phyloP scores from a whole-genome alignment of 768 basidiomycete genomes.

The Mycena latifolia region DNA sequence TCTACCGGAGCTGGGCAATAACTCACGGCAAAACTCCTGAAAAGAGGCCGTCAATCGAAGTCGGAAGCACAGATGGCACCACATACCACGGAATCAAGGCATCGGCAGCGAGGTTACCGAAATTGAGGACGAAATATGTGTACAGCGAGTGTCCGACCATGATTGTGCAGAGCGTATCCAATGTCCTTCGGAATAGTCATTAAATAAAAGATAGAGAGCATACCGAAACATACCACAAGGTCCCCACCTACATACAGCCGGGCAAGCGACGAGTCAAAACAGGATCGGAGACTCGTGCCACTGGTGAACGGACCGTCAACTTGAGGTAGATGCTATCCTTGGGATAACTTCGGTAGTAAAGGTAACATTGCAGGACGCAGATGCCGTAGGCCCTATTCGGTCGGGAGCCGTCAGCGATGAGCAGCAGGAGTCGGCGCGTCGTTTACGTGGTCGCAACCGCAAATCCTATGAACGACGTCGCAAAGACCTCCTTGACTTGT shows the following conservation, averaged over 20 bases:
- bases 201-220: background rate
- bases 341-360: slow-evolving; percentile 24
- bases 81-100: slow-evolving; percentile 22
- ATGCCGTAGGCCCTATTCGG: slow-evolving; percentile 24
- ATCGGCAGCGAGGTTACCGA: slow-evolving; percentile 24
- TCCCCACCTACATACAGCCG: too few relatives aligned
- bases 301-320: slow-evolving; percentile 9
- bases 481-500: slow-evolving; percentile 27
- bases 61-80: background rate
- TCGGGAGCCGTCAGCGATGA: background rate
- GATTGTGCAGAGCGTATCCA: slow-evolving; percentile 25
- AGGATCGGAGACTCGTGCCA: background rate
- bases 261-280: background rate
- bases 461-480: slow-evolving; percentile 27
- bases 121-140: slow-evolving; percentile 28
- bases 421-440: background rate
- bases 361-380: slow-evolving; percentile 14
- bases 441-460: slow-evolving; percentile 24
- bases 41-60: background rate
- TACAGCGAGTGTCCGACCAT: slow-evolving; percentile 29
- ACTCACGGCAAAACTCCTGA: slow-evolving; percentile 32
- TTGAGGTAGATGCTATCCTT: slow-evolving; percentile 19
- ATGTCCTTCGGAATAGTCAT: slow-evolving; percentile 1
- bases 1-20: background rate
- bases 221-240: slow-evolving; percentile 11